Evolutionary conservation across 2,329 filamentous ascomycete genomes (phyloP).

Genomic region (Hymenotorrendiella dingleyae): DNA sequence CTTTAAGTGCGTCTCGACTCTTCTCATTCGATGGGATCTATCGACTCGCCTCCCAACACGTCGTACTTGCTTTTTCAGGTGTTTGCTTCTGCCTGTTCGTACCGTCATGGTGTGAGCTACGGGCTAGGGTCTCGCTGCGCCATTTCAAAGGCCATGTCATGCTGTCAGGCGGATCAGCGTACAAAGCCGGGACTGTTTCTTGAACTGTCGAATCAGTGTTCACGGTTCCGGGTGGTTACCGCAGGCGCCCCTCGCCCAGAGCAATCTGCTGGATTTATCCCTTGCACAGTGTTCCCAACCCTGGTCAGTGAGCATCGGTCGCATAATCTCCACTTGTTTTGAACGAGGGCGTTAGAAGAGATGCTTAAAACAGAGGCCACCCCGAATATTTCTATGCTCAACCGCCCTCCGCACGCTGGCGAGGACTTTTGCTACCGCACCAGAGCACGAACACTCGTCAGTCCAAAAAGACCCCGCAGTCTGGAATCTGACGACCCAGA

Average conservation of each 20-base stretch:
- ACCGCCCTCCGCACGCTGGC: conserved; percentile 5
- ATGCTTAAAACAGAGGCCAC: not conserved
- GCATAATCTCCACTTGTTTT: not conserved
- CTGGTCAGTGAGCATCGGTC: not conserved
- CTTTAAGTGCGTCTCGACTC: no score
- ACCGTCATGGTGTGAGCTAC: not conserved
- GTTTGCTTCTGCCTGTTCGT: conserved; percentile 4
- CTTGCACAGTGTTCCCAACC: not conserved
- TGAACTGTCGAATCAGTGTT: no score
- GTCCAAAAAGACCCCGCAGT: no score
- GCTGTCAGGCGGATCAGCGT: conserved; percentile 1
- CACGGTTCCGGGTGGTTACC: no score
- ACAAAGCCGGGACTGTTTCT: not conserved
- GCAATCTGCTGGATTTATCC: not conserved
- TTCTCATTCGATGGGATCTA: no score
- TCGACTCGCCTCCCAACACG: not conserved
- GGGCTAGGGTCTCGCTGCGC: not conserved
- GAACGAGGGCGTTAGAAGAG: not conserved
- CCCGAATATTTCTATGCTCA: not conserved
- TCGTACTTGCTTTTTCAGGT: not conserved
- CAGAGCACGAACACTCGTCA: no score
- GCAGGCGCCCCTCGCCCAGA: not conserved
- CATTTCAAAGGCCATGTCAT: not conserved
- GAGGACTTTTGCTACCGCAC: no score
- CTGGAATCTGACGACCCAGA: no score